phyloP scores from a whole-genome alignment of 345 rosid species.

The Salix suchowensis region DNA sequence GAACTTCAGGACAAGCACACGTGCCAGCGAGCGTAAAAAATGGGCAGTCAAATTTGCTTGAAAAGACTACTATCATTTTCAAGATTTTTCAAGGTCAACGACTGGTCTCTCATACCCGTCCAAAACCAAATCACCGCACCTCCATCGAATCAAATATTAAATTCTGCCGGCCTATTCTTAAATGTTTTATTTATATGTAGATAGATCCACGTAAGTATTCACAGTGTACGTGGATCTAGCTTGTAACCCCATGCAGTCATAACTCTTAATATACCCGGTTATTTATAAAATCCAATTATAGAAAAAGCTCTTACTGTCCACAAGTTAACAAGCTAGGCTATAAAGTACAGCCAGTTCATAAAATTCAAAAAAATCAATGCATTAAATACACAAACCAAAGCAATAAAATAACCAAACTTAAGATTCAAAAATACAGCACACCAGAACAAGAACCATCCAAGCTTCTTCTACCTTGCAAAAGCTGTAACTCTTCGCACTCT shows the following conservation, averaged over 20 bases:
- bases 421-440: conserved; percentile 25
- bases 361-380: background rate
- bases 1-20: conserved; percentile 11
- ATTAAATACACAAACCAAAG: background rate
- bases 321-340: background rate
- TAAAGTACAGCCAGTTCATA: background rate
- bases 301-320: background rate
- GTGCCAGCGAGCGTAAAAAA: conserved; percentile 11
- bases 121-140: background rate
- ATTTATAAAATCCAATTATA: too few species aligned
- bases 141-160: too few species aligned
- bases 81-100: conserved; percentile 26
- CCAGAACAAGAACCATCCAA: conserved; percentile 18
- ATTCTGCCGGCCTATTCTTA: too few species aligned
- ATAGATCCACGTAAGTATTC: too few species aligned
- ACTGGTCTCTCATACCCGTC: conserved; percentile 7
- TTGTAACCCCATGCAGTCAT: too few species aligned
- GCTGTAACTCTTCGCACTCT: background rate
- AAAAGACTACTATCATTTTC: background rate
- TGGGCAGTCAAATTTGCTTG: background rate
- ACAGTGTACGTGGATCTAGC: too few species aligned
- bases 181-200: too few species aligned
- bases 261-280: too few species aligned
- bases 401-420: conserved; percentile 24
- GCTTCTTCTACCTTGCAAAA: conserved; percentile 16